Evolutionary conservation across 2,329 filamentous ascomycete genomes (phyloP), one percentile per base, ranked within the genome.

Genomic region (Elsinoe arachidis): DNA sequence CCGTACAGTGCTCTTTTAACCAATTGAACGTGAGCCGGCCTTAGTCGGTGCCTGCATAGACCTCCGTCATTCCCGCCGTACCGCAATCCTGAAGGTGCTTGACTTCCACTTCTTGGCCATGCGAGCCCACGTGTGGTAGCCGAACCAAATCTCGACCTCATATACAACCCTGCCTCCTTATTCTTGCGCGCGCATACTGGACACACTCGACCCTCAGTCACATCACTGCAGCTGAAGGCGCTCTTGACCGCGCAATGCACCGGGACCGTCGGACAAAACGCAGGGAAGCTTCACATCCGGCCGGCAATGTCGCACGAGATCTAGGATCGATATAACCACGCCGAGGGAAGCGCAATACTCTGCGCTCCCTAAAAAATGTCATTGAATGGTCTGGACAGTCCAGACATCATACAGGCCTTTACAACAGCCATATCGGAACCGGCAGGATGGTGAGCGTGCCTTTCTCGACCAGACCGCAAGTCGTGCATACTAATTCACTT

Each of bases 321-420:
- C 19, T 53, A 23, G 19, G 33, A 53, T 23, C 12, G 15, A 53
- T 35, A 53, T 53, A 33, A 26, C 34, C 37, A 15, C 5, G 4
- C 14, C 7, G 49, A 21, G 33, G 33, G 34, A 53, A 30, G 21
- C 53, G 53, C 38, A 41, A 21, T 12, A 19, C 5, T n/a, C 19
- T 35, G 35, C 44, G 30, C 41, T 23, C 15, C 19, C 34, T 30
- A 57, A 38, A 66, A 65, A 66, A 97, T 97, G 92, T 96, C 92
- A 78, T 80, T 97, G 74, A 96, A 96, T 84, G 93, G 93, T 63
- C 80, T 97, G 74, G 91, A 96, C 76, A 81, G 84, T 75, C 77
- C 81, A 65, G 81, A 83, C 69, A 81, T 99, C 74, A 82, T 85
- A 74, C 89, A 95, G 75, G 90, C 91, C 67, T 86, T 95, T 74